phyloP scores from a whole-genome alignment of 305 asterid genomes.

The Salvia sclarea region DNA sequence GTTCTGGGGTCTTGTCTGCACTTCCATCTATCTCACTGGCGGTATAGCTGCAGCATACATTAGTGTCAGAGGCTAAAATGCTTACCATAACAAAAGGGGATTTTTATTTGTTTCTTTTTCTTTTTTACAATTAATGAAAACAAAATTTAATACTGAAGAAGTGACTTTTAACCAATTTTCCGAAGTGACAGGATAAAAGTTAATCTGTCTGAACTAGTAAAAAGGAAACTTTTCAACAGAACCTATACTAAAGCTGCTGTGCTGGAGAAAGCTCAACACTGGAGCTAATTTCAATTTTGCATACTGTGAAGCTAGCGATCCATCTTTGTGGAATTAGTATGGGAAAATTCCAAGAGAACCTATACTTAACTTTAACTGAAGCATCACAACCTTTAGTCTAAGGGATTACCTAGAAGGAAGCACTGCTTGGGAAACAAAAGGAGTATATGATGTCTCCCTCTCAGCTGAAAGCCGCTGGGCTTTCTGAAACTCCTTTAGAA shows the following conservation, averaged over 20 bases:
- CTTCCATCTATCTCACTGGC: conserved; percentile 53
- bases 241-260: background rate
- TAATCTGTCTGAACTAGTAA: background rate
- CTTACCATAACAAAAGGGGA: background rate
- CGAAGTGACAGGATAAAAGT: background rate
- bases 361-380: conserved; percentile 6
- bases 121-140: background rate
- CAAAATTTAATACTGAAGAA: background rate
- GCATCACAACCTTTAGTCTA: conserved; percentile 19
- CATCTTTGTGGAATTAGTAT: background rate
- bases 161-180: background rate
- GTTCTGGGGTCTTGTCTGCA: conserved; percentile 53
- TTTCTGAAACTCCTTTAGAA: conserved; percentile 82
- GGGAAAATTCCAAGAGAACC: background rate
- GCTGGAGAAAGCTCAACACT: conserved; percentile 4
- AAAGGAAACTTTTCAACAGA: background rate
- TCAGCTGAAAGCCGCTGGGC: conserved; percentile 89
- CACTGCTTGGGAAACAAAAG: conserved; percentile 62
- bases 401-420: conserved; percentile 60
- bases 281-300: background rate
- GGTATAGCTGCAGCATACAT: conserved; percentile 49
- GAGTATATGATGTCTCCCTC: conserved; percentile 82
- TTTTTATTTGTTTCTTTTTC: background rate
- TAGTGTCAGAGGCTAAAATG: conserved; percentile 25
- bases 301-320: conserved; percentile 6